Evolutionary conservation across 2,329 filamentous ascomycete species (phyloP).

Genomic region (Penicillium sclerotigenum): DNA sequence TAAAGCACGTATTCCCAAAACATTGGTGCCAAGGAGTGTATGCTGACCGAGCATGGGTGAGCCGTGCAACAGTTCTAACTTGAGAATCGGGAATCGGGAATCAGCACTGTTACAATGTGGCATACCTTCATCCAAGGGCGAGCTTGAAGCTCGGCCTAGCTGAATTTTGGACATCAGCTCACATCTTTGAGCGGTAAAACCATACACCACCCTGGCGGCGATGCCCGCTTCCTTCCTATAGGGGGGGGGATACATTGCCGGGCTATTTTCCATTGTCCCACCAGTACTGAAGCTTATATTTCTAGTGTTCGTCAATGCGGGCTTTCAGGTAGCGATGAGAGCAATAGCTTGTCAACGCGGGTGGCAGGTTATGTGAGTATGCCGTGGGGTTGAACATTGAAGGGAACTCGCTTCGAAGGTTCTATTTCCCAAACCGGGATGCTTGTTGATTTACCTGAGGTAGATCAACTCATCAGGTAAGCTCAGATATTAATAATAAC

Average conservation of each 20-base stretch:
- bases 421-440: not conserved
- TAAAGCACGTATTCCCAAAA: not conserved
- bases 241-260: not conserved
- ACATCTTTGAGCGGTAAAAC: not conserved
- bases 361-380: not conserved
- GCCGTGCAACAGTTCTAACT: not conserved
- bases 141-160: not conserved
- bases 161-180: not conserved
- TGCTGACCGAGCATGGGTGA: too few species aligned
- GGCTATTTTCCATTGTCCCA: not conserved
- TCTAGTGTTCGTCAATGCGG: not conserved
- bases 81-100: not conserved
- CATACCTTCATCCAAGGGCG: too few species aligned
- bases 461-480: too few species aligned
- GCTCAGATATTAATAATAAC: not conserved
- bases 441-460: not conserved
- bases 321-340: too few species aligned
- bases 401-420: not conserved
- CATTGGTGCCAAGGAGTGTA: not conserved
- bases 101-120: not conserved
- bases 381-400: not conserved
- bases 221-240: too few species aligned
- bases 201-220: not conserved
- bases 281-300: not conserved
- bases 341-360: not conserved